These are phyloP conservation scores for Saccharomyces hybrid DNA, from an alignment of 1,139 yeast species.

Conservation along the genomic window DNA sequence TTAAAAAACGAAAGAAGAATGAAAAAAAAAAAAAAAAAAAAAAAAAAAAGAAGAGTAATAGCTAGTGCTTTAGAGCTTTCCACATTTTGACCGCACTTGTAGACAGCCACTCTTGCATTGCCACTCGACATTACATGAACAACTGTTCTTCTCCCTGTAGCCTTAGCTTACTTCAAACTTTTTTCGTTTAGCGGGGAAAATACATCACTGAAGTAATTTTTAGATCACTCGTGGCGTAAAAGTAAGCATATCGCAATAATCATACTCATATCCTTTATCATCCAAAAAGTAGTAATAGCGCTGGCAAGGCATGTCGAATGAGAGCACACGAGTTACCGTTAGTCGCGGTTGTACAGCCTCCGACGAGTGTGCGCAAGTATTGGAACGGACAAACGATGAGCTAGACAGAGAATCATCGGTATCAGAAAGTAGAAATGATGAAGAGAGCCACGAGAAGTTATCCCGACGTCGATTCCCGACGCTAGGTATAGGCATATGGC, in stretches of 20 bases:
- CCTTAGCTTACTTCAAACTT: background rate
- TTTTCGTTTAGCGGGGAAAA: background rate
- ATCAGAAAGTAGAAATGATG: background rate
- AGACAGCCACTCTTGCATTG: background rate
- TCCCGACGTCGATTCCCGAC: constrained; percentile 15
- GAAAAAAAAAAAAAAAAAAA: background rate
- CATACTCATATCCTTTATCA: background rate
- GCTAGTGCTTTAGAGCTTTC: background rate
- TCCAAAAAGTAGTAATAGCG: background rate
- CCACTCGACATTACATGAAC: background rate
- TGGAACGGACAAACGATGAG: background rate
- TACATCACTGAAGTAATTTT: background rate
- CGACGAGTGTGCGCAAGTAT: background rate
- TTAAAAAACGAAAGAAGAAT: background rate
- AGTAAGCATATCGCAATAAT: background rate
- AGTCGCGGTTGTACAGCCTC: background rate
- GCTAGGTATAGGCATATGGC: constrained; percentile 29
- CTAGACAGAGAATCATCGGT: background rate
- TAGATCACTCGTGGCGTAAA: background rate
- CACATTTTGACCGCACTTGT: background rate
- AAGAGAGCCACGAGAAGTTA: background rate
- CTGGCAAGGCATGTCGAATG: background rate
- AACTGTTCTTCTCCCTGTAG: background rate
- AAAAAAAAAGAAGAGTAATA: background rate
- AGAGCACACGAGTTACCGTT: background rate